phyloP scores from a whole-genome alignment of 2,329 filamentous ascomycete species.

The Alternaria metachromatica region DNA sequence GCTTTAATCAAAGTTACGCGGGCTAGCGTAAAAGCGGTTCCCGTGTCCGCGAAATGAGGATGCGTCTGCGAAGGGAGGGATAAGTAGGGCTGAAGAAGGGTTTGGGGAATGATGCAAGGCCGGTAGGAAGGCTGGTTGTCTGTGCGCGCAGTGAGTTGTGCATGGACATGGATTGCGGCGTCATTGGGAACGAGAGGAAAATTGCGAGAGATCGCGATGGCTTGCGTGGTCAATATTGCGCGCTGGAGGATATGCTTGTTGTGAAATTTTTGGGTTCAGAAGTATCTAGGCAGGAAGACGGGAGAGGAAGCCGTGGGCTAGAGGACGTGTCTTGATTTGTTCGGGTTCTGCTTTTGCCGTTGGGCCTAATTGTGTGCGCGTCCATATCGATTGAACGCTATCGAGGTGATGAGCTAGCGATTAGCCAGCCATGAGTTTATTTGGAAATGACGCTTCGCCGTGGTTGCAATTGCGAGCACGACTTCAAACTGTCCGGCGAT shows the following conservation, averaged over 20 bases:
- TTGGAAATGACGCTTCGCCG: neutral
- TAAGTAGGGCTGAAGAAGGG: conserved; percentile 24
- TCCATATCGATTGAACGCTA: neutral
- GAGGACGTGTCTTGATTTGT: neutral
- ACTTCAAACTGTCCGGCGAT: conserved; percentile 83
- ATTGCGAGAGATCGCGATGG: conserved; percentile 13
- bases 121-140: conserved; percentile 26
- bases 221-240: conserved; percentile 4
- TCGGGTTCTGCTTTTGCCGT: conserved; percentile 12
- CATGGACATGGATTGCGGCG: conserved; percentile 24
- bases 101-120: conserved; percentile 13
- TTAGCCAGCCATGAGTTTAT: neutral
- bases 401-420: conserved; percentile 5
- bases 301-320: neutral
- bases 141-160: conserved; percentile 28
- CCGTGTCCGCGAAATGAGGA: conserved; percentile 19
- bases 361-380: neutral
- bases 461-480: neutral
- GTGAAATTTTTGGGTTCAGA: neutral
- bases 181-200: conserved; percentile 20
- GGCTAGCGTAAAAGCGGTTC: conserved; percentile 9
- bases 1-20: neutral
- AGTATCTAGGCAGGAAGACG: neutral
- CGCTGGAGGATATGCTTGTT: neutral
- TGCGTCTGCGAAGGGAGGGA: conserved; percentile 8